These are phyloP conservation scores for Fusarium succisae DNA, from an alignment of 2,329 filamentous ascomycete genomes.

Conservation along the genomic window DNA sequence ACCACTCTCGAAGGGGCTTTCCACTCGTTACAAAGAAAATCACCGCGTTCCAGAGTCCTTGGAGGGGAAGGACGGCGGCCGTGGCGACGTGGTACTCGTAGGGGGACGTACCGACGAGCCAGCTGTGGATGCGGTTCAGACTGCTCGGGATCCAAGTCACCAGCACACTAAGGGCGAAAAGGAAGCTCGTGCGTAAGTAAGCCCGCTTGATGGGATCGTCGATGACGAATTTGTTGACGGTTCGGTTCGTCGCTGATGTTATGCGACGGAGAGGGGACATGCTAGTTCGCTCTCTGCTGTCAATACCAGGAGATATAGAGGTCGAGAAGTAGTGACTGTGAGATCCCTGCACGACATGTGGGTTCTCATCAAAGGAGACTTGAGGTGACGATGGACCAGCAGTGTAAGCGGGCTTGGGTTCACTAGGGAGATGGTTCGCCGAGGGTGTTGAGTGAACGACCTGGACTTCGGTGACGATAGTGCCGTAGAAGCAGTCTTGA, in stretches of 20 bases:
- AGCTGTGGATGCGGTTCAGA: conserved; percentile 77
- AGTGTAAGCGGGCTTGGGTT: conserved; percentile 39
- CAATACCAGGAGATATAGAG: conserved; percentile 41
- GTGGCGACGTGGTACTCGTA: conserved; percentile 76
- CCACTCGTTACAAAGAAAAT: conserved; percentile 78
- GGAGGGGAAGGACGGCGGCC: conserved; percentile 77
- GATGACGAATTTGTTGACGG: conserved; percentile 47
- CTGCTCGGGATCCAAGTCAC: conserved; percentile 74
- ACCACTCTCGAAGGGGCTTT: conserved; percentile 38
- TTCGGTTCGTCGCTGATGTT: conserved; percentile 44
- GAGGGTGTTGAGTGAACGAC: conserved; percentile 49
- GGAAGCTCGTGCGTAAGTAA: conserved; percentile 68
- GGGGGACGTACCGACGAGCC: conserved; percentile 62
- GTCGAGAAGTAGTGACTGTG: conserved; percentile 48
- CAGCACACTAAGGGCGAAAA: conserved; percentile 68
- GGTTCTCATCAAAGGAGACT: conserved; percentile 38
- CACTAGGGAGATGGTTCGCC: conserved; percentile 31
- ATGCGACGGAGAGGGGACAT: conserved; percentile 31
- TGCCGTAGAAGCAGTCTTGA: conserved; percentile 56
- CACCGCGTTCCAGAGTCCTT: conserved; percentile 82
- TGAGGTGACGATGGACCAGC: conserved; percentile 22
- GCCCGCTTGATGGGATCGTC: conserved; percentile 68
- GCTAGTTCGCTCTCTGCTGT: background rate
- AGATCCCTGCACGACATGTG: conserved; percentile 25
- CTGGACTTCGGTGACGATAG: conserved; percentile 63